Conservation (phyloP, 768 basidiomycete species). For the Calocybe cyanea region DNA sequence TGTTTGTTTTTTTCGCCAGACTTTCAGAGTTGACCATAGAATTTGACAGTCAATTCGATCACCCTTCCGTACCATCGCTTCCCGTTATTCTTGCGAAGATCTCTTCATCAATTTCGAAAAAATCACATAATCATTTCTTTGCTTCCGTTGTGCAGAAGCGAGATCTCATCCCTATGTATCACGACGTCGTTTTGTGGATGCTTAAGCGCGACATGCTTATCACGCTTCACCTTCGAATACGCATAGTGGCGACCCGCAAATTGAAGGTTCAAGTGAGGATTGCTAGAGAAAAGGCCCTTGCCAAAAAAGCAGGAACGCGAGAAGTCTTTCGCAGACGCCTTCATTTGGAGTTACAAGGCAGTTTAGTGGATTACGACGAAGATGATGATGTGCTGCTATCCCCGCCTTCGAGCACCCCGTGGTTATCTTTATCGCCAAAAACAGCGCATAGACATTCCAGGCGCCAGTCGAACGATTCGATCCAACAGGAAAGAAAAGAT, state of each 20-base stretch:
- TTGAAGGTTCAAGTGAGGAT: conserved; percentile 70
- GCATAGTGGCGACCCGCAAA: conserved; percentile 73
- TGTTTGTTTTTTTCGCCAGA: conserved; percentile 25
- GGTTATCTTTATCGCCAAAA: conserved; percentile 56
- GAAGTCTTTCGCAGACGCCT: conserved; percentile 15
- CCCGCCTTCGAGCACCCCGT: conserved; percentile 29
- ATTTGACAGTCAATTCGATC: conserved; percentile 60
- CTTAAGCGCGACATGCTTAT: conserved; percentile 82
- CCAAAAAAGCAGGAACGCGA: conserved; percentile 19
- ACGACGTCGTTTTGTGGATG: conserved; percentile 88
- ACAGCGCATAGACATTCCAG: conserved; percentile 43
- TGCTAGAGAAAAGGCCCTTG: conserved; percentile 34
- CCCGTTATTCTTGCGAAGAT: conserved; percentile 72
- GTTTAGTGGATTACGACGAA: conserved; percentile 17
- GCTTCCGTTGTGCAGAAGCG: conserved; percentile 71
- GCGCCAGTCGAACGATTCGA: conserved; percentile 45
- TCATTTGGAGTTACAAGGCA: conserved; percentile 16
- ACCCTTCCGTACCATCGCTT: conserved; percentile 62
- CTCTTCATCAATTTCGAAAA: conserved; percentile 62
- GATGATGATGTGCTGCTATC: conserved; percentile 14
- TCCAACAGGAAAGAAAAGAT: conserved; percentile 36
- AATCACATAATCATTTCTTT: conserved; percentile 72
- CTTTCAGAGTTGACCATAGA: conserved; percentile 50
- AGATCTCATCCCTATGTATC: conserved; percentile 65
- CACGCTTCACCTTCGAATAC: conserved; percentile 80